Evolutionary conservation across 1,139 yeast genomes (phyloP), one percentile per base, ranked within the genome.

Genomic region (Candida sanyaensis): DNA sequence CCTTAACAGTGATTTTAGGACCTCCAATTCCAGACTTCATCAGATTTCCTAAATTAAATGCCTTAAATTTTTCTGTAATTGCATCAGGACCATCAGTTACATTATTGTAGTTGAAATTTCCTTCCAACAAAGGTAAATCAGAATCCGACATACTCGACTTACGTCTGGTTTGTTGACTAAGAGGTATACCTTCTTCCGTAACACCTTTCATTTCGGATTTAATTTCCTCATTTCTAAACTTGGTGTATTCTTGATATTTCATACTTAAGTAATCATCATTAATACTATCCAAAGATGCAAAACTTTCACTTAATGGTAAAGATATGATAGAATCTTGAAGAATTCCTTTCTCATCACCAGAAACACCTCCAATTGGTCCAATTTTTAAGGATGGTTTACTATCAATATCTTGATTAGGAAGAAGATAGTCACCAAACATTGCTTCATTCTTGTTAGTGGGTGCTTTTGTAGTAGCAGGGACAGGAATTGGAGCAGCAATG

Each of bases 231-330:
- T 48, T 47, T 43, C 56, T 52, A 41, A 52, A 47, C 9, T 44
- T 53, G n/a, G 59, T 57, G 49, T 55, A 67, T 51, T 73, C 75
- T 36, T 65, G 65, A 50, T 72, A 75, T 50, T 73, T 73, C 47
- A 60, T 57, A 24, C 62, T 55, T 45, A 75, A 62, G 49, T 71
- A 75, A 45, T 84, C 89, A 56, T 85, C 86, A 60, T 84, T 84
- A 48, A 81, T 76, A 59, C 91, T 84, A 60, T 86, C 91, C 60
- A 87, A 69, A 0, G 92, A 86, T 1, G 92, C 93, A 71, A 85
- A 86, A 54, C 91, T 84, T 44, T 86, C 88, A 53, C 82, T 84
- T 17, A 84, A 73, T 0, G 91, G 89, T 40, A 86, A 62, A 17
- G 84, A 66, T 58, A 75, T 69, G 3, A 72, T 73, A 1, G 78